Evolutionary conservation across 75 land plant genomes (phyloP), one percentile per base, ranked within the genome.

Genomic region (Picea glauca): DNA sequence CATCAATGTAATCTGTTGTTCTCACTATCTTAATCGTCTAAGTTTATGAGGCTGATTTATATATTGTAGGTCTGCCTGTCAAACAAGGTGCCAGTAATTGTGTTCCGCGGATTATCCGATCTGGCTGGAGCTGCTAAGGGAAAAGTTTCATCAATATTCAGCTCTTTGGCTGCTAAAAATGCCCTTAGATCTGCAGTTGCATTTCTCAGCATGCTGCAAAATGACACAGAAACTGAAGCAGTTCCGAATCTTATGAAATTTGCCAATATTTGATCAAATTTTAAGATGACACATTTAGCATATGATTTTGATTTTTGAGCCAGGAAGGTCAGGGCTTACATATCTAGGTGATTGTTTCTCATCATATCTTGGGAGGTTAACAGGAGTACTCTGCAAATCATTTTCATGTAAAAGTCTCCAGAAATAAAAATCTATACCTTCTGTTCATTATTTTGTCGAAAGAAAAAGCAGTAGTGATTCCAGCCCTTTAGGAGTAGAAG

Each of bases 91-190:
- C 67, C 80, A 14, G 76, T 82, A 40, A 79, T 83, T 54, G 81
- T 83, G 20, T 72, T 85, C 33, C 43, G 85, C 31, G 84, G 79
- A 4, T 56, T 85, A 43, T 85, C 86, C 4, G 86, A 85, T 58
- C 61, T 76, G 58, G 86, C 84, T 17, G 84, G 86, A 43, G 21
- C 30, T 43, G 58, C 78, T 2, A 5, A 76, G 26, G 60, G 58
- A 60, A 82, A 78, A n/a, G 43, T 66, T 50, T 60, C 72, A 33
- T 2, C 58, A 13, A 62, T 32, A 50, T 82, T 82, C 46, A 65
- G 62, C 32, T n/a, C 84, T 13, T 80, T 85, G 23, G 86, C 86
- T 70, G 73, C 84, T 8, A 30, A 3, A 9, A 85, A 85, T 73
- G 67, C 86, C 31, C 80, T 83, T 60, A 84, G 21, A 46, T 67